A percentile compares a stretch with the other conserved stretches of the same genome.
phyloP scores from a whole-genome alignment of 768 basidiomycete genomes.

The Lactarius tabidus region DNA sequence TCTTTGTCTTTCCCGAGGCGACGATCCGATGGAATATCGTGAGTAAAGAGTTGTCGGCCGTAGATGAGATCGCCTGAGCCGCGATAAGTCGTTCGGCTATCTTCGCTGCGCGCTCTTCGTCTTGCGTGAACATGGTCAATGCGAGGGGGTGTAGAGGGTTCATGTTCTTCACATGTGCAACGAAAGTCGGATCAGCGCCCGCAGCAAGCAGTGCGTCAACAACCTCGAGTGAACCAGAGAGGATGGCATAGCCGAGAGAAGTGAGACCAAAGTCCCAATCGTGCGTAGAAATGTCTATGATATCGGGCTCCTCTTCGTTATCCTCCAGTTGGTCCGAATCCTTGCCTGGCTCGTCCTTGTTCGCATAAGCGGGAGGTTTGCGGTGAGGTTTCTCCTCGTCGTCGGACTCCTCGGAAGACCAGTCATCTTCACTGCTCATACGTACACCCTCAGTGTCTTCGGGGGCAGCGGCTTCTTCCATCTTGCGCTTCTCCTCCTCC shows the following conservation, averaged over 20 bases:
- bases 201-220: constrained; percentile 45
- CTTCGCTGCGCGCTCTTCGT: constrained; percentile 27
- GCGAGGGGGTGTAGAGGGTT: constrained; percentile 30
- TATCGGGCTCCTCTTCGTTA: constrained; percentile 46
- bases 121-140: constrained; percentile 29
- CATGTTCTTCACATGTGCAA: constrained; percentile 32
- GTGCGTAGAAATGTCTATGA: constrained; percentile 48
- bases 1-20: constrained; percentile 24
- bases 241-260: constrained; percentile 48
- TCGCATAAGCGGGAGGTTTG: constrained; percentile 29
- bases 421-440: constrained; percentile 27
- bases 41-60: constrained; percentile 30
- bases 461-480: constrained; percentile 16
- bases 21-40: constrained; percentile 35
- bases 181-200: constrained; percentile 44
- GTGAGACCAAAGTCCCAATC: constrained; percentile 61
- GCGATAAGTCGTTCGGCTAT: constrained; percentile 32
- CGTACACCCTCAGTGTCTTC: constrained; percentile 17
- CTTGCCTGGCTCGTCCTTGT: constrained; percentile 25
- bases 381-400: constrained; percentile 21
- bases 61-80: constrained; percentile 30
- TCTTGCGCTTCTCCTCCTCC: constrained; percentile 27
- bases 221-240: constrained; percentile 42
- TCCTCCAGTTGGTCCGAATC: constrained; percentile 46
- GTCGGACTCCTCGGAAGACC: constrained; percentile 21